A percentile compares a stretch with the other conserved stretches of the same genome.
These are phyloP conservation scores for Myxozyma sirexii DNA, from an alignment of 805 yeast species.

Conservation along the genomic window DNA sequence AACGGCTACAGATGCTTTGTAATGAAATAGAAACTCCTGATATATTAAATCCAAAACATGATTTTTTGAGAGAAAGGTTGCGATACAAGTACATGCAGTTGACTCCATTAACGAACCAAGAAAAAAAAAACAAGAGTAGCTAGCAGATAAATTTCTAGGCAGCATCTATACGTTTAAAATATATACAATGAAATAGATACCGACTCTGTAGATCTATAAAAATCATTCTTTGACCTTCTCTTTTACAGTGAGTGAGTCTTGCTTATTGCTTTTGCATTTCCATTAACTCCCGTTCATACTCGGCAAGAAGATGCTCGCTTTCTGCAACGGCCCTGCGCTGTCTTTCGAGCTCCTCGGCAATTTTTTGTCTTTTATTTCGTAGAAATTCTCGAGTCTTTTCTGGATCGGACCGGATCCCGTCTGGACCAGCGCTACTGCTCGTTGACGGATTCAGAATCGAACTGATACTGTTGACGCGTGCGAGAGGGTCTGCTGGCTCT, in stretches of 20 bases:
- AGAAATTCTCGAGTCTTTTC: constrained; percentile 39
- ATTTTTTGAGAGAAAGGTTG: too few species aligned
- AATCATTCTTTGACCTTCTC: too few species aligned
- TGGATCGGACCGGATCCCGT: constrained; percentile 2
- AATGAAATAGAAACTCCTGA: too few species aligned
- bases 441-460: constrained; percentile 31
- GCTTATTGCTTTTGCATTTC: constrained; percentile 14
- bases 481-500: constrained; percentile 3
- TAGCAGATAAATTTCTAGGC: not conserved
- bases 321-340: constrained; percentile 37
- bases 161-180: not conserved
- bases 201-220: too few species aligned
- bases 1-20: too few species aligned
- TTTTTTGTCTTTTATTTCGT: constrained; percentile 41
- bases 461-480: constrained; percentile 25
- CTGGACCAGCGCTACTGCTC: not conserved
- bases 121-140: too few species aligned
- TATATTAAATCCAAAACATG: too few species aligned
- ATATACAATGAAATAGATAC: not conserved
- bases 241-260: too few species aligned
- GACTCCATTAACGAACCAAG: too few species aligned
- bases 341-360: constrained; percentile 42
- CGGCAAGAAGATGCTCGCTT: constrained; percentile 38
- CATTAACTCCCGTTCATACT: constrained; percentile 40
- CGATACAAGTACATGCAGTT: too few species aligned